Conservation (phyloP, 2,329 filamentous ascomycete species). For the Diplodia mutila region DNA sequence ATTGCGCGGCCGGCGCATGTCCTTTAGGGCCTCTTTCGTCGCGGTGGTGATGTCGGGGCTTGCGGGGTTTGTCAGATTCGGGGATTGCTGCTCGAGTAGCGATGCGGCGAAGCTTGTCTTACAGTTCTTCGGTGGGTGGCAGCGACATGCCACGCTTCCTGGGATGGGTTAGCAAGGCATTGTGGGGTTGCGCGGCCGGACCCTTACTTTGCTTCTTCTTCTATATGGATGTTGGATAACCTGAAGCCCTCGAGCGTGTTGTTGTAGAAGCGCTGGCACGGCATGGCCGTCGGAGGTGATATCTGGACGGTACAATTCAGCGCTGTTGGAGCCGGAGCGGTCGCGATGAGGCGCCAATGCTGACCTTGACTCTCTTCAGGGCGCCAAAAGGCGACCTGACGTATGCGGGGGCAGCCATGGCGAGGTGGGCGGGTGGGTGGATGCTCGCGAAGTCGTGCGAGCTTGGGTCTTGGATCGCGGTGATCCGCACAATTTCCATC, state of each 20-base stretch:
- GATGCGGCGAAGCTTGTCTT: slow-evolving; percentile 1
- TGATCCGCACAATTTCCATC: slow-evolving; percentile 66
- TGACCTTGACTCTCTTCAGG: slow-evolving; percentile 49
- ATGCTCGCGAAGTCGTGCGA: background rate
- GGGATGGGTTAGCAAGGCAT: background rate
- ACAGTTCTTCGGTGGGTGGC: slow-evolving; percentile 18
- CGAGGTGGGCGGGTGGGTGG: background rate
- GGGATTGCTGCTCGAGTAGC: background rate
- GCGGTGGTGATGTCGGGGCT: background rate
- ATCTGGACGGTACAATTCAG: background rate
- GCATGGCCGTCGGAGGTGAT: slow-evolving; percentile 8
- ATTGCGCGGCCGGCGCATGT: slow-evolving; percentile 62
- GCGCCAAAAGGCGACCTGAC: slow-evolving; percentile 48
- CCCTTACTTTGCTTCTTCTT: slow-evolving; percentile 17
- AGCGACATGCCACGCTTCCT: slow-evolving; percentile 32
- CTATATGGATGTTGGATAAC: slow-evolving; percentile 15
- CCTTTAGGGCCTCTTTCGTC: slow-evolving; percentile 24
- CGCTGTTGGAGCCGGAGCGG: background rate
- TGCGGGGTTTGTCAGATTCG: background rate
- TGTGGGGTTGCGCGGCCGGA: no score
- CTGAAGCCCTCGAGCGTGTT: slow-evolving; percentile 16
- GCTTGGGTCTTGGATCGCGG: slow-evolving; percentile 13
- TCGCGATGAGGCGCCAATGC: slow-evolving; percentile 4
- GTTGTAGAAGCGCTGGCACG: slow-evolving; percentile 23
- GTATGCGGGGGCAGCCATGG: slow-evolving; percentile 51